These are phyloP conservation scores for Pelargonium hybrid DNA, from an alignment of 441 rosid species.

Conservation along the genomic window DNA sequence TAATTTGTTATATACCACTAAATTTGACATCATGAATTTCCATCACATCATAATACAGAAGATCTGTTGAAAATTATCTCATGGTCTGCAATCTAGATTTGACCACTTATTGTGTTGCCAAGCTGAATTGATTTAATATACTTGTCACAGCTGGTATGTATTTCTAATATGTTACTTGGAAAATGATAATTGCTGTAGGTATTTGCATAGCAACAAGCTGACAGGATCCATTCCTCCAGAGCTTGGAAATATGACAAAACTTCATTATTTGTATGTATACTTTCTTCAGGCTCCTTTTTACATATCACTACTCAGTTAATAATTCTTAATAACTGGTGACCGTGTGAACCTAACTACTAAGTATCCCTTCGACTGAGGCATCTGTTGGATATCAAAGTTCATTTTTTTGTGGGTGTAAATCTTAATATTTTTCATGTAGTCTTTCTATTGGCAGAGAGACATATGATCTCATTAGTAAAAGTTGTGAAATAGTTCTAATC, in stretches of 20 bases:
- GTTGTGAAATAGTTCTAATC: not conserved
- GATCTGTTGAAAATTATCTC: not conserved
- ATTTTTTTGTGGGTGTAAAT: not conserved
- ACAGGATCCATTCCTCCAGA: slow-evolving; percentile 80
- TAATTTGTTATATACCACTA: not conserved
- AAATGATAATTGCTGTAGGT: not conserved
- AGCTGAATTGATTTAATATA: too few relatives aligned
- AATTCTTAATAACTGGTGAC: not conserved
- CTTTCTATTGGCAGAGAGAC: not conserved
- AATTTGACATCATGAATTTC: not conserved
- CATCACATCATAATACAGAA: not conserved
- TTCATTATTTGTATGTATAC: slow-evolving; percentile 69
- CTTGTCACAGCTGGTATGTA: not conserved
- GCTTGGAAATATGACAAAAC: slow-evolving; percentile 89
- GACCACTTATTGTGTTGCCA: too few relatives aligned
- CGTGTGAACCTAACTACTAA: not conserved
- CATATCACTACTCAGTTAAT: not conserved
- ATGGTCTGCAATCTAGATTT: not conserved
- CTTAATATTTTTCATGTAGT: not conserved
- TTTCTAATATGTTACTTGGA: not conserved
- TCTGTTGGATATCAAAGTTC: not conserved
- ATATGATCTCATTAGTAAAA: not conserved
- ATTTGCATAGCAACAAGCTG: slow-evolving; percentile 85
- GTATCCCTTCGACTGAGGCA: not conserved
- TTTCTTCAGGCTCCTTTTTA: not conserved